Percentiles rank a stretch among this genome's conserved stretches.
phyloP scores from a whole-genome alignment of 148 eudicot species.

The Chenopodium album region DNA sequence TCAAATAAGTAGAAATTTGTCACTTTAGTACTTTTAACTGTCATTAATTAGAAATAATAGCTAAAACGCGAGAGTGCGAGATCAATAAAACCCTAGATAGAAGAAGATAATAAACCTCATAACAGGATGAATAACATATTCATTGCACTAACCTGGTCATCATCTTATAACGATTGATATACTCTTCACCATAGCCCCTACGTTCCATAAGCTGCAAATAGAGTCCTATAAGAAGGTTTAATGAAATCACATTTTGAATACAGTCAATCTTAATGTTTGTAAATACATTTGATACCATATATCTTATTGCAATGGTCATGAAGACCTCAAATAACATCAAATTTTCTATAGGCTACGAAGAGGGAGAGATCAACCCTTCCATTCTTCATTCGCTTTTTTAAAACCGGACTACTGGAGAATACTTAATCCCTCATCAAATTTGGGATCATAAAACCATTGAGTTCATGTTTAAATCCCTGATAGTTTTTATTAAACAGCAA shows the following conservation, averaged over 20 bases:
- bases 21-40: neutral
- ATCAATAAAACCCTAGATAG: neutral
- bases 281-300: neutral
- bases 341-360: neutral
- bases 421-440: neutral
- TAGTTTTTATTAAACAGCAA: neutral
- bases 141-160: constrained; percentile 78
- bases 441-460: neutral
- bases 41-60: constrained; percentile 2
- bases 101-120: neutral
- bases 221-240: constrained; percentile 31
- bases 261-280: constrained; percentile 7
- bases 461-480: neutral
- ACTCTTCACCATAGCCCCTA: constrained; percentile 91
- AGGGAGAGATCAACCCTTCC: neutral
- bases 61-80: neutral
- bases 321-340: neutral
- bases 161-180: constrained; percentile 93
- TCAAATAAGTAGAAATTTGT: neutral
- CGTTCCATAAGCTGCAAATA: constrained; percentile 94
- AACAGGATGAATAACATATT: constrained; percentile 5
- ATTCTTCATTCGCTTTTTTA: neutral
- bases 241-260: constrained; percentile 17
- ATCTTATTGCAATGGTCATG: neutral
- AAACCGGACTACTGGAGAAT: neutral